A percentile compares a stretch with the other conserved stretches of the same genome.
These are phyloP conservation scores for Mortierella claussenii DNA, from an alignment of 192 early-diverging fungal genomes.

Conservation along the genomic window DNA sequence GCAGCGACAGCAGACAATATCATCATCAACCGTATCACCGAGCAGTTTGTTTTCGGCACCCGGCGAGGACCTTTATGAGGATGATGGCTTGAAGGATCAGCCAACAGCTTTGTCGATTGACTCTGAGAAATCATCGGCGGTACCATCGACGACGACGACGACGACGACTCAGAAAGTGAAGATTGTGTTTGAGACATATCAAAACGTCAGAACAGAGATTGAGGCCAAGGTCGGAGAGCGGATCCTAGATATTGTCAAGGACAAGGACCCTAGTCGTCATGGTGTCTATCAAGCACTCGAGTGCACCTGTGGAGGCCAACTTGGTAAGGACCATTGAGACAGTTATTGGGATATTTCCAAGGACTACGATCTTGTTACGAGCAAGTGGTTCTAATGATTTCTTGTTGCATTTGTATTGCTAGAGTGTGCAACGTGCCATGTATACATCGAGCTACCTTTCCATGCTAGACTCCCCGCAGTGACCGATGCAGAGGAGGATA, in stretches of 20 bases:
- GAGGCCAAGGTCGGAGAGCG: conserved; percentile 53
- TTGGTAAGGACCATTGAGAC: too few relatives aligned
- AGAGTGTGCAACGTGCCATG: conserved; percentile 73
- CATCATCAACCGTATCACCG: background rate
- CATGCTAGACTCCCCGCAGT: conserved; percentile 49
- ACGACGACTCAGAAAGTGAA: conserved; percentile 28
- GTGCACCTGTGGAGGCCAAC: conserved; percentile 65
- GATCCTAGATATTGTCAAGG: conserved; percentile 55
- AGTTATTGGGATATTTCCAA: too few relatives aligned
- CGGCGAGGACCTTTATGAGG: conserved; percentile 42
- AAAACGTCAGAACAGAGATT: conserved; percentile 55
- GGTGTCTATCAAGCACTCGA: conserved; percentile 62
- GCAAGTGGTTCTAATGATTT: background rate
- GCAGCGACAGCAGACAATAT: background rate
- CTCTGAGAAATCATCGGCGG: background rate
- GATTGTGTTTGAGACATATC: conserved; percentile 52
- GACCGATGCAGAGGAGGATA: conserved; percentile 67
- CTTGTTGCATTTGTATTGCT: background rate
- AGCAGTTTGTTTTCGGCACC: conserved; percentile 32
- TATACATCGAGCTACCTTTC: conserved; percentile 60
- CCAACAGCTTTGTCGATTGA: conserved; percentile 28
- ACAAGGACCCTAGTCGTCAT: conserved; percentile 59
- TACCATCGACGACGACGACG: background rate
- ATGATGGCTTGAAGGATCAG: conserved; percentile 44
- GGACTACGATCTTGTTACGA: too few relatives aligned